These are phyloP conservation scores for Colletotrichum abscissum DNA, from an alignment of 2,329 filamentous ascomycete species.

Conservation along the genomic window DNA sequence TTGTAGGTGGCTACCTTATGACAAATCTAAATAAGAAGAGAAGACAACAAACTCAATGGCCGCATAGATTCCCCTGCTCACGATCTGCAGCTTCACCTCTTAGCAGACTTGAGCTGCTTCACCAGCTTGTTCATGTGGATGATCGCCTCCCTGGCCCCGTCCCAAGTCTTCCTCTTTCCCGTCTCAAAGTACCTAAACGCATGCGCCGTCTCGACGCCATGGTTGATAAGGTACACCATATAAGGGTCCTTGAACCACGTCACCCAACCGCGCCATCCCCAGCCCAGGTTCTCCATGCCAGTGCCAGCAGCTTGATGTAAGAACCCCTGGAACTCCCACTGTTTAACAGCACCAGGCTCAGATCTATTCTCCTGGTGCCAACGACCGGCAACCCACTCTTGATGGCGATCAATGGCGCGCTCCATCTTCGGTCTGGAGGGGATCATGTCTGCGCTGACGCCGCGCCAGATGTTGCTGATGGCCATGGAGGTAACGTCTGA, in stretches of 20 bases:
- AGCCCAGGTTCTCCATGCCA: slow-evolving; percentile 53
- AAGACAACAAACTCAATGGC: neutral
- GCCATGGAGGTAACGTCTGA: slow-evolving; percentile 52
- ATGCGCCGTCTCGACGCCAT: slow-evolving; percentile 53
- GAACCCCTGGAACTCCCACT: slow-evolving; percentile 48
- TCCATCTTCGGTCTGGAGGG: slow-evolving; percentile 45
- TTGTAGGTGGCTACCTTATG: too few species aligned
- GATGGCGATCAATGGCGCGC: slow-evolving; percentile 40
- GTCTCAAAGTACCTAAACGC: slow-evolving; percentile 54
- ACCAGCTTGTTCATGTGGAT: slow-evolving; percentile 44
- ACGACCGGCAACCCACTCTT: slow-evolving; percentile 42
- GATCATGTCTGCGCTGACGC: slow-evolving; percentile 40
- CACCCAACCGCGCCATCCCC: slow-evolving; percentile 53
- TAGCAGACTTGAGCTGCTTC: slow-evolving; percentile 39
- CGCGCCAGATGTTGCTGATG: slow-evolving; percentile 52
- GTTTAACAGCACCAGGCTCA: slow-evolving; percentile 39
- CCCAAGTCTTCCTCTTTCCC: slow-evolving; percentile 51
- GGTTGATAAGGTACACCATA: slow-evolving; percentile 51
- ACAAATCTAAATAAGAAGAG: neutral
- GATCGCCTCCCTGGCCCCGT: slow-evolving; percentile 50
- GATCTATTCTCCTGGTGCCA: slow-evolving; percentile 38
- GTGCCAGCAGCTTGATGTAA: slow-evolving; percentile 54
- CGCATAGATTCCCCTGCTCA: neutral
- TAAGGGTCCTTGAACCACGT: slow-evolving; percentile 51
- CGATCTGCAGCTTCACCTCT: neutral